Evolutionary conservation across 1,284 basidiomycete genomes (phyloP).

Genomic region (Fomitiporia mediterranea): DNA sequence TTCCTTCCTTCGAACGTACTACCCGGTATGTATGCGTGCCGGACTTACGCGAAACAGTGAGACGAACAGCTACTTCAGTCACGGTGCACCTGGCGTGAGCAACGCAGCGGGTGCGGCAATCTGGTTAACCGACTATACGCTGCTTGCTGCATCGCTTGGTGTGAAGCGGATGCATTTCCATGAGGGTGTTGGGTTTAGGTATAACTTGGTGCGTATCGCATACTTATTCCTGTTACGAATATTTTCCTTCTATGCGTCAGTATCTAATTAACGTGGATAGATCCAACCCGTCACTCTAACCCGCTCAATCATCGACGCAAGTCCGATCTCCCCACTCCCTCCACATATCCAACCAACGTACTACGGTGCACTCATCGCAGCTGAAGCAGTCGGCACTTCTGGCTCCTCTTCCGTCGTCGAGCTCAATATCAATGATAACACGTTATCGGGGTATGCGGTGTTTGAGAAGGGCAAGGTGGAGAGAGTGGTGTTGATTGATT

Average conservation of each 20-base stretch:
- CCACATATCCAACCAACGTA: constrained; percentile 58
- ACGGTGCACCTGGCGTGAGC: constrained; percentile 62
- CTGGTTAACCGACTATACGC: constrained; percentile 62
- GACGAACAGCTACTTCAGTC: constrained; percentile 32
- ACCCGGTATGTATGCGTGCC: too few relatives aligned
- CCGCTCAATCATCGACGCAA: constrained; percentile 48
- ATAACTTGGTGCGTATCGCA: constrained; percentile 37
- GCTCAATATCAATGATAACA: constrained; percentile 43
- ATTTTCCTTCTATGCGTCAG: neutral
- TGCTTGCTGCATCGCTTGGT: constrained; percentile 41
- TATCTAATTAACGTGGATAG: constrained; percentile 28
- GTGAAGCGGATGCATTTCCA: constrained; percentile 37
- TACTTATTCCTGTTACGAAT: neutral
- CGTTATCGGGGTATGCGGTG: constrained; percentile 55
- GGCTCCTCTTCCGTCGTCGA: constrained; percentile 45
- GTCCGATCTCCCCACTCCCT: constrained; percentile 41
- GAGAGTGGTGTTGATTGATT: constrained; percentile 56
- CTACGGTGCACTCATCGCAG: constrained; percentile 51
- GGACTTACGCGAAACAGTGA: too few relatives aligned
- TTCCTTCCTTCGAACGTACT: too few relatives aligned
- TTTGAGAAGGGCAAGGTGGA: constrained; percentile 43
- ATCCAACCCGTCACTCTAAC: constrained; percentile 52
- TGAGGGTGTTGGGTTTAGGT: constrained; percentile 41
- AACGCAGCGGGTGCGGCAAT: constrained; percentile 67
- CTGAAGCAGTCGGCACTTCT: constrained; percentile 38